Evolutionary conservation across 2,329 filamentous ascomycete species (phyloP).

Genomic region (Macrophomina pseudophaseolina): DNA sequence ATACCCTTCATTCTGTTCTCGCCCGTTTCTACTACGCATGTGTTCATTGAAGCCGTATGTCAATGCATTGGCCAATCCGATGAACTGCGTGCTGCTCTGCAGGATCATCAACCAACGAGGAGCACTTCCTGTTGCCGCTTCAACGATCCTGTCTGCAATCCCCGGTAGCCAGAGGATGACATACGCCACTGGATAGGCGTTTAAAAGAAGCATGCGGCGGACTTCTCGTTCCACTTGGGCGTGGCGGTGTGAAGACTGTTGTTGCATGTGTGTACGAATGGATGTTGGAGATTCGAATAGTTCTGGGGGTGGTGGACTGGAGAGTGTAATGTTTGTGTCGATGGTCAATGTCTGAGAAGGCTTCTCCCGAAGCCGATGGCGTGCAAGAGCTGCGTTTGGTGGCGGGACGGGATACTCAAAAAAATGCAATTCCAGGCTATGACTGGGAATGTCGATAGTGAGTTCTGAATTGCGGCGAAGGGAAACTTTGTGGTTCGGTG

Average conservation of each 20-base stretch:
- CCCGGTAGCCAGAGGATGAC: slow-evolving; percentile 42
- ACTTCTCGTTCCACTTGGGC: slow-evolving; percentile 33
- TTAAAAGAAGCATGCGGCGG: slow-evolving; percentile 39
- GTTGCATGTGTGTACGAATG: slow-evolving; percentile 15
- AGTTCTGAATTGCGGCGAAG: not conserved
- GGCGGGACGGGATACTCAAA: not conserved
- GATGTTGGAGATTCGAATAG: slow-evolving; percentile 18
- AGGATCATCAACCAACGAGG: slow-evolving; percentile 28
- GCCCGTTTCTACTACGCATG: not conserved
- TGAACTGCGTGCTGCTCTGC: slow-evolving; percentile 33
- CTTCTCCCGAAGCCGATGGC: slow-evolving; percentile 8
- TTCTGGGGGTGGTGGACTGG: slow-evolving; percentile 8
- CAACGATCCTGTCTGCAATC: slow-evolving; percentile 34
- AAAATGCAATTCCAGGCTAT: not conserved
- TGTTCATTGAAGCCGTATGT: slow-evolving; percentile 33
- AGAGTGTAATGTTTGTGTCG: not conserved
- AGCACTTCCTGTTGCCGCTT: slow-evolving; percentile 29
- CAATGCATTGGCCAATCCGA: slow-evolving; percentile 32
- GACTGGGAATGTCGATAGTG: not conserved
- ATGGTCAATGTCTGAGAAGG: slow-evolving; percentile 17
- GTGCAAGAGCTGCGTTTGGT: not conserved
- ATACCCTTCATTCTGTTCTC: not conserved
- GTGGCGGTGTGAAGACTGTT: slow-evolving; percentile 18
- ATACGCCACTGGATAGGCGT: slow-evolving; percentile 42
- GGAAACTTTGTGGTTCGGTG: not conserved